Evolutionary conservation across 1,284 basidiomycete genomes (phyloP), one percentile per base, ranked within the genome.

Genomic region (Taiwanofungus camphoratus): DNA sequence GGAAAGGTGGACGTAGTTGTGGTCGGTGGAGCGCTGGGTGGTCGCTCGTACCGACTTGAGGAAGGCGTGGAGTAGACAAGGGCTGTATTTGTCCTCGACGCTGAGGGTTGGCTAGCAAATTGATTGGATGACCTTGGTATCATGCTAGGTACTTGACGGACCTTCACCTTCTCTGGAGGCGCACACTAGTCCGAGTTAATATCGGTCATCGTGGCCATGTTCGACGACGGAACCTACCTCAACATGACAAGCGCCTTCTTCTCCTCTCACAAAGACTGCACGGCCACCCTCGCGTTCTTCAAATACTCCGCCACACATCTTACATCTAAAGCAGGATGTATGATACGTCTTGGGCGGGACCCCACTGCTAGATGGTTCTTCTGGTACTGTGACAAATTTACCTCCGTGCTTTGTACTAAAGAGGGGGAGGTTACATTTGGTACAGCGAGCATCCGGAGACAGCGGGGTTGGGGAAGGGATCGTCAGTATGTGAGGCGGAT

Each of bases 281-380:
- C 80, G 76, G 3, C 82, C 80, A 21, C 68, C 71, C 36, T 68
- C 66, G 27, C 67, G 68, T 55, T 84, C 82, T 49, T 73, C 75
- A 53, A 90, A 87, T 5, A 70, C 56, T 7, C 73, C 70, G 35
- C 76, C 66, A 54, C 87, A 90, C 18, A 83, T 66, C 19, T 63
- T 67, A 54, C 87, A 90, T 44, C 71, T 76, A 62, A 90, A 88
- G 56, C 87, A 90, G 31, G 76, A 71, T 2, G 74, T 70, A 50
- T 90, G 87, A 55, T 84, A 90, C 19, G 71, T 71, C 58, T 73
- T 73, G 23, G 71, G 69, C 30, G 70, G 65, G 21, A 63, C 64
- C 18, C 61, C 67, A 50, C 43, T 63, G 58, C 53, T 68, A 48
- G 58, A 57, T 19, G 60, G 64, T 37, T 77, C 74, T 46, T 73